A percentile compares a stretch with the other conserved stretches of the same genome.
These are phyloP conservation scores for Chamaecyparis obtusa DNA, from an alignment of 75 land plant species.

Conservation along the genomic window DNA sequence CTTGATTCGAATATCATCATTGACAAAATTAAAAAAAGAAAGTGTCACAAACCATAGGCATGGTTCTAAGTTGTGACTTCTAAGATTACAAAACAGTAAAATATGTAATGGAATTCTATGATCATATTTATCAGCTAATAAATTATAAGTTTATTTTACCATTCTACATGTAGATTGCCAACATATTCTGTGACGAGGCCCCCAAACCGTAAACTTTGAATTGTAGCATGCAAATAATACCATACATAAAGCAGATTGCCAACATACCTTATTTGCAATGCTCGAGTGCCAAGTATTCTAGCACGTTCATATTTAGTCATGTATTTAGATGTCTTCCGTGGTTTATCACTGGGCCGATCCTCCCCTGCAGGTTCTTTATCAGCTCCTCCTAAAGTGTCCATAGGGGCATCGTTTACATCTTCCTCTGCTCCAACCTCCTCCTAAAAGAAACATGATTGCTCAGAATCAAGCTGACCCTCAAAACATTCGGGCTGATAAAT, in stretches of 20 bases:
- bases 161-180: neutral
- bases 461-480: neutral
- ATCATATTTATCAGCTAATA: neutral
- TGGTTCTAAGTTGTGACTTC: neutral
- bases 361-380: constrained; percentile 48
- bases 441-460: neutral
- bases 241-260: neutral
- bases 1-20: neutral
- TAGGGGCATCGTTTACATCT: constrained; percentile 46
- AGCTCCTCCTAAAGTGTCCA: constrained; percentile 41
- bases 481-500: constrained; percentile 16
- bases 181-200: constrained; percentile 19
- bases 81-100: neutral
- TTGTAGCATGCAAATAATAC: neutral
- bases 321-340: constrained; percentile 81
- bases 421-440: constrained; percentile 73
- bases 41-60: neutral
- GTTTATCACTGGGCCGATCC: constrained; percentile 36
- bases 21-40: neutral
- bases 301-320: constrained; percentile 99
- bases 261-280: constrained; percentile 87
- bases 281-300: constrained; percentile 91
- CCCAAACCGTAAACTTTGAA: too few species aligned
- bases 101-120: too few species aligned
- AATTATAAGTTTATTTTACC: neutral